Conservation (phyloP, 2,329 filamentous ascomycete genomes). For the Teratosphaeria destructans region DNA sequence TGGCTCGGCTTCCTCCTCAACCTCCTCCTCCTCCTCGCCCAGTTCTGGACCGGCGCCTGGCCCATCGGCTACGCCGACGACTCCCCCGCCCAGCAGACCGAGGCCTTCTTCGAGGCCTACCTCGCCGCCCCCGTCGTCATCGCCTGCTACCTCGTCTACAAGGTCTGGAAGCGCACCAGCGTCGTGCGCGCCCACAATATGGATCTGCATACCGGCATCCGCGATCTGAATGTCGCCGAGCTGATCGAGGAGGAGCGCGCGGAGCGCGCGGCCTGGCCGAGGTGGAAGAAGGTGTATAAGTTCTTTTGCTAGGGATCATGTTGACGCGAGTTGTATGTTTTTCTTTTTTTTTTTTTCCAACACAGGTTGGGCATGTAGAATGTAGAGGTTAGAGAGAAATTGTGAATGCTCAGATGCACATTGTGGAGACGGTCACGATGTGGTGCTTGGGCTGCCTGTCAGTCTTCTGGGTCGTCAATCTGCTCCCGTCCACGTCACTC, state of each 20-base stretch:
- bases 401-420: not conserved
- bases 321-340: no score
- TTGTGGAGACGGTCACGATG: not conserved
- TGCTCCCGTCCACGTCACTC: no score
- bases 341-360: no score
- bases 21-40: slow-evolving; percentile 61
- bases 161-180: slow-evolving; percentile 60
- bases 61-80: slow-evolving; percentile 45
- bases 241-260: slow-evolving; percentile 70
- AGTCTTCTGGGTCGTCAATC: no score
- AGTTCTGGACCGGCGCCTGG: slow-evolving; percentile 70
- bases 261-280: slow-evolving; percentile 49
- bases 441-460: no score
- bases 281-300: slow-evolving; percentile 41
- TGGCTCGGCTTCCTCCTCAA: slow-evolving; percentile 73
- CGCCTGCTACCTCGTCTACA: slow-evolving; percentile 49
- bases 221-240: slow-evolving; percentile 72
- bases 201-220: slow-evolving; percentile 75
- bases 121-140: slow-evolving; percentile 28
- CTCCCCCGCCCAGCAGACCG: slow-evolving; percentile 23
- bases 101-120: slow-evolving; percentile 24
- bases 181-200: slow-evolving; percentile 62
- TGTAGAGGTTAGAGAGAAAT: not conserved
- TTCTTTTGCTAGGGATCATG: slow-evolving; percentile 31
- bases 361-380: not conserved